Evolutionary conservation across 1,139 yeast species (phyloP).

Genomic region (Pichia terricola): DNA sequence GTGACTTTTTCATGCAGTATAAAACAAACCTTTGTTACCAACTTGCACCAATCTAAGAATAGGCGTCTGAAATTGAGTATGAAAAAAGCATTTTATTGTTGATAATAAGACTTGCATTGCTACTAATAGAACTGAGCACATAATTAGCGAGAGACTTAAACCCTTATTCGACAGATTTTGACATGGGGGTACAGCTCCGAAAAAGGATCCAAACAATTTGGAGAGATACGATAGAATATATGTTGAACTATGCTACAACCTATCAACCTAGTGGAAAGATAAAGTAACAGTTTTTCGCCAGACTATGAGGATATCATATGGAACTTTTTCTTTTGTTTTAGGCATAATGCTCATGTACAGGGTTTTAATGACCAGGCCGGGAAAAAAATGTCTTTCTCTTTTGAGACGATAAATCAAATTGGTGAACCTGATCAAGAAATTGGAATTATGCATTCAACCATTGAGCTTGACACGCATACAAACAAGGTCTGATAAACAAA

Average conservation of each 20-base stretch:
- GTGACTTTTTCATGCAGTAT: slow-evolving; percentile 59
- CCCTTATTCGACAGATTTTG: slow-evolving; percentile 47
- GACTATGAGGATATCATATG: too few species aligned
- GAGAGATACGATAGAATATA: slow-evolving; percentile 78
- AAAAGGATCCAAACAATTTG: slow-evolving; percentile 50
- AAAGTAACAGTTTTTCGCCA: slow-evolving; percentile 26
- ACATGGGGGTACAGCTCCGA: slow-evolving; percentile 29
- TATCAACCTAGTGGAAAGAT: slow-evolving; percentile 77
- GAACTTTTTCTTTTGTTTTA: too few species aligned
- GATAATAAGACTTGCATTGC: slow-evolving; percentile 43
- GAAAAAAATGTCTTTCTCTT: too few species aligned
- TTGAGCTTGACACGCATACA: too few species aligned
- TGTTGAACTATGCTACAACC: slow-evolving; percentile 66
- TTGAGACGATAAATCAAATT: too few species aligned
- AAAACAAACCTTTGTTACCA: slow-evolving; percentile 73
- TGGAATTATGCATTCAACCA: too few species aligned
- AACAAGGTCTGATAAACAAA: too few species aligned
- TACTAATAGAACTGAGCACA: slow-evolving; percentile 60
- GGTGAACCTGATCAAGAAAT: too few species aligned
- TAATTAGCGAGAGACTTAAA: slow-evolving; percentile 59
- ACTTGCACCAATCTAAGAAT: slow-evolving; percentile 51
- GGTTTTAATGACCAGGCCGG: too few species aligned
- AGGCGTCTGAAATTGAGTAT: slow-evolving; percentile 44
- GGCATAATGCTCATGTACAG: too few species aligned
- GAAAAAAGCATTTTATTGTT: slow-evolving; percentile 51